phyloP scores from a whole-genome alignment of 2,329 filamentous ascomycete species.

The Diplodia scrobiculata region DNA sequence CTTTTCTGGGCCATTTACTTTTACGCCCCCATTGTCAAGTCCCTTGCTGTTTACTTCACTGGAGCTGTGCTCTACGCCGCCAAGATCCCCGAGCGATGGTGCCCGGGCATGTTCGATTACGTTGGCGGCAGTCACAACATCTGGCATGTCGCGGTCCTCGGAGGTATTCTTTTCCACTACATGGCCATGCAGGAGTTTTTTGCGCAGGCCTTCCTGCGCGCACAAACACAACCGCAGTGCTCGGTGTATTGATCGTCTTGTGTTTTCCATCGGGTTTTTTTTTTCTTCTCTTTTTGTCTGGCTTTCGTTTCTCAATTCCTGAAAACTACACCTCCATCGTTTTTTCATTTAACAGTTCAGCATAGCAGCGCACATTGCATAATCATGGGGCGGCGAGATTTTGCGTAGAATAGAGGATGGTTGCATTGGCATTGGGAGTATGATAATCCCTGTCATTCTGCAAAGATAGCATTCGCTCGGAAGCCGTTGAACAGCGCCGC shows the following conservation, averaged over 20 bases:
- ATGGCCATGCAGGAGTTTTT: conserved; percentile 96
- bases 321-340: not conserved
- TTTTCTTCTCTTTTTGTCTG: not conserved
- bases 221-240: conserved; percentile 40
- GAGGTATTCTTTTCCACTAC: conserved; percentile 97
- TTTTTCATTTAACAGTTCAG: not conserved
- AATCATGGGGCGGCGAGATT: not conserved
- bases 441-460: not conserved
- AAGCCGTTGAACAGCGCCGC: not conserved
- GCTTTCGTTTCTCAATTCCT: not conserved
- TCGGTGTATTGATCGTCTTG: not conserved
- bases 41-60: conserved; percentile 77
- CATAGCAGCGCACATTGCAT: not conserved
- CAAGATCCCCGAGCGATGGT: conserved; percentile 91
- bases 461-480: not conserved
- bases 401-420: not conserved
- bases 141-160: conserved; percentile 92
- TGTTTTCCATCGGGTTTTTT: not conserved
- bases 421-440: not conserved
- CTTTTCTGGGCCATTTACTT: conserved; percentile 81
- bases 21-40: conserved; percentile 85
- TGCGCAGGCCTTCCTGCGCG: conserved; percentile 52
- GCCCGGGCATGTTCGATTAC: conserved; percentile 91
- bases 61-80: conserved; percentile 88
- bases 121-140: conserved; percentile 94